phyloP scores from a whole-genome alignment of 2,329 filamentous ascomycete genomes.

The Xylaria arbuscula region DNA sequence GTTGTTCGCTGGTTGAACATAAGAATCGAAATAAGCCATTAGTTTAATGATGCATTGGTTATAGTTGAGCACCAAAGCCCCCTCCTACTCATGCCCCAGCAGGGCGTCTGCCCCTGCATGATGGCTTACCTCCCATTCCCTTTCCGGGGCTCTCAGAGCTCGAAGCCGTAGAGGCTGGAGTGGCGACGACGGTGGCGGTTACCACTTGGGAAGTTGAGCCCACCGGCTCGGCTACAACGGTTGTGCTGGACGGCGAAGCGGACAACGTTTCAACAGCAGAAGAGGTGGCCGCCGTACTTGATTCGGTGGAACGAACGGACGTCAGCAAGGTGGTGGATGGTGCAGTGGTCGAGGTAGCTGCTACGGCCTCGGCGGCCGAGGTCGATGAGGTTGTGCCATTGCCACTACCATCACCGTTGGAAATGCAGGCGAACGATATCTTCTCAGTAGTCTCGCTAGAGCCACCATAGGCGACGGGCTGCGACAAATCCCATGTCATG shows the following conservation, averaged over 20 bases:
- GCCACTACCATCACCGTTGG: conserved; percentile 26
- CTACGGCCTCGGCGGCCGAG: conserved; percentile 1
- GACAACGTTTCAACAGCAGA: not conserved
- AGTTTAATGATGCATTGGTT: not conserved
- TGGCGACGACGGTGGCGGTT: conserved; percentile 1
- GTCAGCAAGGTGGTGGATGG: not conserved
- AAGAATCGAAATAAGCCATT: not conserved
- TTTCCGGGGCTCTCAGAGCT: not conserved
- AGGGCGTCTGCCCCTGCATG: not conserved
- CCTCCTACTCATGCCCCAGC: not conserved
- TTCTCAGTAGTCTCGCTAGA: conserved; percentile 50
- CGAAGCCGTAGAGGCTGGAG: not conserved
- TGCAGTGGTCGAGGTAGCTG: conserved; percentile 17
- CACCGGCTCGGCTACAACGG: not conserved
- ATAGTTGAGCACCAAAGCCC: not conserved
- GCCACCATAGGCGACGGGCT: conserved; percentile 42
- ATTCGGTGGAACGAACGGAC: not conserved
- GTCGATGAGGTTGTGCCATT: conserved; percentile 6
- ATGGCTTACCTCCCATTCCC: not conserved
- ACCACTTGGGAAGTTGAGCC: not conserved
- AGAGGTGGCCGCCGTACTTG: not conserved
- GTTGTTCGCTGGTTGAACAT: not conserved
- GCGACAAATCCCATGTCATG: conserved; percentile 63
- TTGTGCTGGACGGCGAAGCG: not conserved
- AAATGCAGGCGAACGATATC: conserved; percentile 66